These are phyloP conservation scores for Eucalyptus cloeziana DNA, from an alignment of 345 rosid genomes.

Conservation along the genomic window DNA sequence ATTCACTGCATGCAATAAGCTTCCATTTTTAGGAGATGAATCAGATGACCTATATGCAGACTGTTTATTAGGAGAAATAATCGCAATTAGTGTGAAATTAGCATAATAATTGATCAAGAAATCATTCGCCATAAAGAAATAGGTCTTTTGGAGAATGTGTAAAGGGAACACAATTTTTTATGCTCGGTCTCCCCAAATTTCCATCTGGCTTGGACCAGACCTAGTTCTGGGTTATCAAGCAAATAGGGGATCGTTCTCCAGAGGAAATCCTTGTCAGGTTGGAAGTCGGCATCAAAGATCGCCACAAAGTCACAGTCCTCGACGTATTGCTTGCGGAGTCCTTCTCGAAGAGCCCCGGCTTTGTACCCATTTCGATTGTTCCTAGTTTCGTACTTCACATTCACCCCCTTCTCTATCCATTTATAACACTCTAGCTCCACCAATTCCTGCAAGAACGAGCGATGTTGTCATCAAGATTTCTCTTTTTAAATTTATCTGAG, in stretches of 20 bases:
- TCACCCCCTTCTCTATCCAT: slow-evolving; percentile 13
- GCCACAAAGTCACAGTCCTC: slow-evolving; percentile 13
- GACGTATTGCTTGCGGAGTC: slow-evolving; percentile 6
- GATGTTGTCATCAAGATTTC: not conserved
- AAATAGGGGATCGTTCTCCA: slow-evolving; percentile 10
- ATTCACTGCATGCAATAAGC: slow-evolving; percentile 13
- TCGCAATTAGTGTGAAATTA: not conserved
- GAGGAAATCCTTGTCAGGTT: slow-evolving; percentile 21
- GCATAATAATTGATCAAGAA: not conserved
- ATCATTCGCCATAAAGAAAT: not conserved
- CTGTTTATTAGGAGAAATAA: not conserved
- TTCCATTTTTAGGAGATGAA: not conserved
- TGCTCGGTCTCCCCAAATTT: slow-evolving; percentile 4
- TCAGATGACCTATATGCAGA: not conserved
- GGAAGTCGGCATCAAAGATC: slow-evolving; percentile 27
- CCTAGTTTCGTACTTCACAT: slow-evolving; percentile 18
- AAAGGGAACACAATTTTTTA: not conserved
- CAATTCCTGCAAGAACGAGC: slow-evolving; percentile 4
- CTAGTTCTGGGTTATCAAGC: slow-evolving; percentile 9
- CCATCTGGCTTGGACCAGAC: slow-evolving; percentile 23
- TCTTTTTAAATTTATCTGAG: not conserved
- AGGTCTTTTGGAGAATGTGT: not conserved
- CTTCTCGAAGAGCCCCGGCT: slow-evolving; percentile 22
- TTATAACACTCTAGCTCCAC: slow-evolving; percentile 17
- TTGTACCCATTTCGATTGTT: slow-evolving; percentile 15